These are phyloP conservation scores for Arthroderma sp. DNA, from an alignment of 2,329 filamentous ascomycete species.

Conservation along the genomic window DNA sequence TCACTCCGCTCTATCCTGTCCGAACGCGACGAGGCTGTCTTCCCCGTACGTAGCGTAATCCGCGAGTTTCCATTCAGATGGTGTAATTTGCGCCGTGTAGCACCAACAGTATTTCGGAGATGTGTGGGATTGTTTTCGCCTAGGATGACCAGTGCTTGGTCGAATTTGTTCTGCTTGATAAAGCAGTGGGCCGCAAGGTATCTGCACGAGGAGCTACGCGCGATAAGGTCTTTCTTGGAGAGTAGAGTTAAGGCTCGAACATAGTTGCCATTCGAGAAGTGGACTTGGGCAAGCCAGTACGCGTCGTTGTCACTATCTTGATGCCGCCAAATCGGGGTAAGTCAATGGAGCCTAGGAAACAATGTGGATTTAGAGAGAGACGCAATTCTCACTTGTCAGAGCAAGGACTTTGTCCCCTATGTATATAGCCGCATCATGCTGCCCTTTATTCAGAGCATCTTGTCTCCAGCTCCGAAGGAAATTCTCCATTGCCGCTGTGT, in stretches of 20 bases:
- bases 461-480: constrained; percentile 91
- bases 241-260: constrained; percentile 80
- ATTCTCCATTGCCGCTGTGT: constrained; percentile 56
- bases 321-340: background rate
- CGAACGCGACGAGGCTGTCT: constrained; percentile 29
- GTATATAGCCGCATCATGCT: constrained; percentile 93
- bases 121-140: constrained; percentile 92
- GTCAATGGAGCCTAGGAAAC: background rate
- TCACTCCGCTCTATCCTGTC: constrained; percentile 47
- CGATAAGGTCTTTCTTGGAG: constrained; percentile 66
- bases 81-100: constrained; percentile 56
- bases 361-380: constrained; percentile 1
- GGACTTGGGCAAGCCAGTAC: constrained; percentile 95
- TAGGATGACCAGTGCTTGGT: constrained; percentile 73
- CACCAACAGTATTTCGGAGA: constrained; percentile 56
- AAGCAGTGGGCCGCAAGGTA: constrained; percentile 91
- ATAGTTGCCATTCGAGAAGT: constrained; percentile 92
- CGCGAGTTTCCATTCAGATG: constrained; percentile 45
- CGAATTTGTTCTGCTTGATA: constrained; percentile 80
- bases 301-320: constrained; percentile 85
- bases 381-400: constrained; percentile 55
- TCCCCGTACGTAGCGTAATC: constrained; percentile 36
- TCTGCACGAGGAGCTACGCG: constrained; percentile 70
- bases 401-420: constrained; percentile 94
- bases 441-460: constrained; percentile 87